phyloP scores from a whole-genome alignment of 2,329 filamentous ascomycete genomes.

The Fusarium xyrophilum region DNA sequence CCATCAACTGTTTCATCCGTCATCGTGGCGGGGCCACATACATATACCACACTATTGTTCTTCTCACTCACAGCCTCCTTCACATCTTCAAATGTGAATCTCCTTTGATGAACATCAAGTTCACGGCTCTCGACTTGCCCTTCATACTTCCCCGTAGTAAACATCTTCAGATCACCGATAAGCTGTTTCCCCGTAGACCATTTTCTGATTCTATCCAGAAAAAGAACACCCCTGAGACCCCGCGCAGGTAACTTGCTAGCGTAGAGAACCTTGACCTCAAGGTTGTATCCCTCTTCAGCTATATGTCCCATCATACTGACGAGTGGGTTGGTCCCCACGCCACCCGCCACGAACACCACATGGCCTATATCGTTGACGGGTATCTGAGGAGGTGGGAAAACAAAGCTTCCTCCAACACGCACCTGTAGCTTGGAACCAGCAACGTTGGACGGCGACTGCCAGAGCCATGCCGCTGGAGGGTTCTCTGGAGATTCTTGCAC shows the following conservation, averaged over 20 bases:
- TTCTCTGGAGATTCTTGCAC: constrained; percentile 75
- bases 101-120: constrained; percentile 43
- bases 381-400: constrained; percentile 70
- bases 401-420: constrained; percentile 80
- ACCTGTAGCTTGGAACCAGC: constrained; percentile 66
- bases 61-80: constrained; percentile 47
- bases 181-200: constrained; percentile 51
- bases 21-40: constrained; percentile 74
- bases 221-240: constrained; percentile 53
- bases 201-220: constrained; percentile 55
- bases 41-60: constrained; percentile 60
- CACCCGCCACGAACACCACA: constrained; percentile 79
- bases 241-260: constrained; percentile 52
- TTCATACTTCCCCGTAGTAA: constrained; percentile 50
- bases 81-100: constrained; percentile 55
- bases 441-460: constrained; percentile 64
- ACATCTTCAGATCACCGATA: constrained; percentile 51
- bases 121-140: neutral
- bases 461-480: constrained; percentile 78
- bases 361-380: constrained; percentile 53
- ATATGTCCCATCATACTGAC: constrained; percentile 75
- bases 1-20: constrained; percentile 69
- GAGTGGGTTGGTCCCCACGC: constrained; percentile 82
- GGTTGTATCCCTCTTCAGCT: constrained; percentile 43
- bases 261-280: constrained; percentile 69